Percentiles rank a stretch among this genome's conserved stretches.
phyloP scores from a whole-genome alignment of 305 asterid genomes.

The Fraxinus sp. region DNA sequence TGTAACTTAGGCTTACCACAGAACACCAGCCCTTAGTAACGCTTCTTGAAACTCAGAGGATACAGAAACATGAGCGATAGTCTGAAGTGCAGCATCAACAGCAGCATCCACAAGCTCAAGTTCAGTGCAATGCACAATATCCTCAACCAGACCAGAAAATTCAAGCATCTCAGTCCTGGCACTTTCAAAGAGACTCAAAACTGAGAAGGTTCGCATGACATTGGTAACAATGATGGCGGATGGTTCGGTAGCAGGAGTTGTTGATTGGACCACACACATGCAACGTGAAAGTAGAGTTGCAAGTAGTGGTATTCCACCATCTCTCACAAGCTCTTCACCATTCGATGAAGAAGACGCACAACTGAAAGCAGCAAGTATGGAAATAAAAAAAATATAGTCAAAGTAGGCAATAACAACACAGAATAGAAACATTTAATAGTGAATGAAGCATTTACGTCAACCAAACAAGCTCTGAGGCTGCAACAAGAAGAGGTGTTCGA shows the following conservation, averaged over 20 bases:
- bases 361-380: constrained; percentile 39
- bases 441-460: constrained; percentile 62
- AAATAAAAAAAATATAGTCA: constrained; percentile 4
- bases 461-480: constrained; percentile 98
- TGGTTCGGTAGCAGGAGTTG: constrained; percentile 81
- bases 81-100: constrained; percentile 88
- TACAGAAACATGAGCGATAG: constrained; percentile 79
- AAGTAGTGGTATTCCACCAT: constrained; percentile 91
- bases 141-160: constrained; percentile 81
- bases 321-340: constrained; percentile 99
- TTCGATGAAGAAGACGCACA: constrained; percentile 94
- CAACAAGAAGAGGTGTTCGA: constrained; percentile 84
- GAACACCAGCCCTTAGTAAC: constrained; percentile 80
- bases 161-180: constrained; percentile 84
- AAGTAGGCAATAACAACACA: constrained; percentile 2
- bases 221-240: constrained; percentile 77
- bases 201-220: constrained; percentile 82
- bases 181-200: constrained; percentile 87
- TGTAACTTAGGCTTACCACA: constrained; percentile 58
- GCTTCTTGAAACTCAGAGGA: constrained; percentile 79
- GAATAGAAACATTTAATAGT: constrained; percentile 6
- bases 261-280: constrained; percentile 92
- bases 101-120: constrained; percentile 87
- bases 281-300: constrained; percentile 92
- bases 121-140: constrained; percentile 88